Conservation (phyloP, 352 stramenopile genomes). For the Globisporangium heterothallicum region DNA sequence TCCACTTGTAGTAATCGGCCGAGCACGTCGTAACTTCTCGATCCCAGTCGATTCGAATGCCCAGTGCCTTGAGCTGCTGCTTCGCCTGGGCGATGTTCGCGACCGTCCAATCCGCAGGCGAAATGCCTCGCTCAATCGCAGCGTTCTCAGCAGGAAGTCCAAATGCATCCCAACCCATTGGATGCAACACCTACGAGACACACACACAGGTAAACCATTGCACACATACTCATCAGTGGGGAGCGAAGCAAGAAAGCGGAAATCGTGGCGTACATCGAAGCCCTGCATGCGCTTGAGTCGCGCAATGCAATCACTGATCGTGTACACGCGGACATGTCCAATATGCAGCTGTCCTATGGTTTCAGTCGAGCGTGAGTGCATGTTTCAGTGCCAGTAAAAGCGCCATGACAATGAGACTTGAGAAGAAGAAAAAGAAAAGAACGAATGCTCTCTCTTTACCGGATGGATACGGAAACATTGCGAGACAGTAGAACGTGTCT, state of each 20-base stretch:
- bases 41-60: conserved; percentile 98
- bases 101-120: conserved; percentile 93
- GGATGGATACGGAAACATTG: conserved; percentile 99
- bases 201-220: neutral
- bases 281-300: conserved; percentile 97
- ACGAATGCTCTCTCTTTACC: conserved; percentile 25
- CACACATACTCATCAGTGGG: no score
- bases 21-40: conserved; percentile 96
- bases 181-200: conserved; percentile 90
- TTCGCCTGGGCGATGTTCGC: conserved; percentile 98
- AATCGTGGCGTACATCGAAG: conserved; percentile 69
- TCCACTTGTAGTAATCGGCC: conserved; percentile 98
- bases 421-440: neutral
- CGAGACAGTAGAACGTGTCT: conserved; percentile 84
- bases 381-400: neutral
- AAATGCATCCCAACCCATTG: conserved; percentile 99
- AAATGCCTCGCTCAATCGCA: conserved; percentile 96
- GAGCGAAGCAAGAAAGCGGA: neutral
- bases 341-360: conserved; percentile 92
- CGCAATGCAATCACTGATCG: conserved; percentile 97
- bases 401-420: no score
- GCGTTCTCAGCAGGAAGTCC: conserved; percentile 99
- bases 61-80: conserved; percentile 93
- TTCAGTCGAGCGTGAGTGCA: neutral
- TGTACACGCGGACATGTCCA: conserved; percentile 99